A percentile compares a stretch with the other conserved stretches of the same genome.
Evolutionary conservation across 2,329 filamentous ascomycete species (phyloP).

Genomic region (Elsinoe arachidis): DNA sequence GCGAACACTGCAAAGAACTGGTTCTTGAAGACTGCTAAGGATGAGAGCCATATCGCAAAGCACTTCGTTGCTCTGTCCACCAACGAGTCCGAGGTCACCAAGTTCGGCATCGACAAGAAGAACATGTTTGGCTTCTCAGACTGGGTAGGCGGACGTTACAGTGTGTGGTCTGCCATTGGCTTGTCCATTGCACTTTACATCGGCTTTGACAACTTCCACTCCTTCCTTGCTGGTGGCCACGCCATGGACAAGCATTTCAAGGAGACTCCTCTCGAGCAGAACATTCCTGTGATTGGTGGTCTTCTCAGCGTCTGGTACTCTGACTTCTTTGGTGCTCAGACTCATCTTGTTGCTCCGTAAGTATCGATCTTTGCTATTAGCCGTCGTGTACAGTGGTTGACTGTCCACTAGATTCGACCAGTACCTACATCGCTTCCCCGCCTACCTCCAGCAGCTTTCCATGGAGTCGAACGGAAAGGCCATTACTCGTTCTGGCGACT

Average conservation of each 20-base stretch:
- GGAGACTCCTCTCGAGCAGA: slow-evolving; percentile 80
- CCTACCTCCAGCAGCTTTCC: slow-evolving; percentile 96
- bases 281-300: slow-evolving; percentile 87
- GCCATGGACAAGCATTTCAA: slow-evolving; percentile 99
- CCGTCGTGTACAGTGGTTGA: slow-evolving; percentile 20
- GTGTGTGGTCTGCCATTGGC: slow-evolving; percentile 97
- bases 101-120: slow-evolving; percentile 96
- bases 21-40: slow-evolving; percentile 84
- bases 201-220: slow-evolving; percentile 93
- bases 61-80: slow-evolving; percentile 98
- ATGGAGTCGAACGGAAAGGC: slow-evolving; percentile 99
- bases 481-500: slow-evolving; percentile 75
- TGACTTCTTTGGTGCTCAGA: slow-evolving; percentile 97
- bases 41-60: slow-evolving; percentile 72
- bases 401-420: slow-evolving; percentile 68
- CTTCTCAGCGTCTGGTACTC: slow-evolving; percentile 97
- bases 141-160: slow-evolving; percentile 98
- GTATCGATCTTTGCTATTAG: no score
- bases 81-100: slow-evolving; percentile 89
- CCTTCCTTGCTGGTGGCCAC: slow-evolving; percentile 89
- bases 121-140: slow-evolving; percentile 99
- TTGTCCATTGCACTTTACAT: slow-evolving; percentile 91
- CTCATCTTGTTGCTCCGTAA: slow-evolving; percentile 90
- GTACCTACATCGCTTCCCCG: slow-evolving; percentile 97
- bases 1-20: slow-evolving; percentile 94